Conservation (phyloP, 2,329 filamentous ascomycete genomes). For the Cladophialophora psammophila region DNA sequence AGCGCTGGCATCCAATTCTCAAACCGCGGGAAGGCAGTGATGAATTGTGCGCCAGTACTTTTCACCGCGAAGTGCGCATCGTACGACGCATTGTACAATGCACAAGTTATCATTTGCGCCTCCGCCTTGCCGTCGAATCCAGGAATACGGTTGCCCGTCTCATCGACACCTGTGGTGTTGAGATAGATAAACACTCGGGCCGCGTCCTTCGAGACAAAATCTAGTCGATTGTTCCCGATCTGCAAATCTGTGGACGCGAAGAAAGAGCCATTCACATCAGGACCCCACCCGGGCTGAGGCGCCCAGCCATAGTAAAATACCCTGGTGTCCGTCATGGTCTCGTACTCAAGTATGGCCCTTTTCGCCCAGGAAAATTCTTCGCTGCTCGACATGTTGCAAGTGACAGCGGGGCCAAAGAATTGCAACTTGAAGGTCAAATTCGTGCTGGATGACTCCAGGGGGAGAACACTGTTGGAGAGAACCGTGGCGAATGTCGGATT, state of each 20-base stretch:
- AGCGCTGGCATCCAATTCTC: conserved; percentile 28
- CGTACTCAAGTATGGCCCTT: conserved; percentile 22
- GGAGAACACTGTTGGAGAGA: conserved; percentile 16
- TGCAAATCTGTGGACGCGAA: conserved; percentile 24
- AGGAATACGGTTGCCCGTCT: conserved; percentile 4
- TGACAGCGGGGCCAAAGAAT: conserved; percentile 28
- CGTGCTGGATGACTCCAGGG: conserved; percentile 17
- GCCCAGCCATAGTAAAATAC: conserved; percentile 27
- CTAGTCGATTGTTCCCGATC: conserved; percentile 24
- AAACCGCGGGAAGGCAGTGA: conserved; percentile 15
- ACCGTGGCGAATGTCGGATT: conserved; percentile 25
- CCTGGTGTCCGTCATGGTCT: conserved; percentile 16
- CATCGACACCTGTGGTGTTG: conserved; percentile 27
- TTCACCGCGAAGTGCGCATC: conserved; percentile 24
- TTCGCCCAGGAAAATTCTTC: conserved; percentile 25
- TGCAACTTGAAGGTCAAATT: conserved; percentile 25
- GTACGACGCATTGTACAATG: conserved; percentile 28
- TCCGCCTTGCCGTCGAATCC: conserved; percentile 2
- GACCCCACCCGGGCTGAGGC: conserved; percentile 25
- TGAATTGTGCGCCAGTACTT: conserved; percentile 23
- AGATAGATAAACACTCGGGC: conserved; percentile 27
- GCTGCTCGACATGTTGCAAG: conserved; percentile 19
- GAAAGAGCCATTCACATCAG: conserved; percentile 26
- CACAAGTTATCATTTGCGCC: conserved; percentile 29
- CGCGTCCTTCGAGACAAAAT: conserved; percentile 21